These are phyloP conservation scores for Xylaria castorea DNA, from an alignment of 495 filamentous ascomycete species.

Conservation along the genomic window DNA sequence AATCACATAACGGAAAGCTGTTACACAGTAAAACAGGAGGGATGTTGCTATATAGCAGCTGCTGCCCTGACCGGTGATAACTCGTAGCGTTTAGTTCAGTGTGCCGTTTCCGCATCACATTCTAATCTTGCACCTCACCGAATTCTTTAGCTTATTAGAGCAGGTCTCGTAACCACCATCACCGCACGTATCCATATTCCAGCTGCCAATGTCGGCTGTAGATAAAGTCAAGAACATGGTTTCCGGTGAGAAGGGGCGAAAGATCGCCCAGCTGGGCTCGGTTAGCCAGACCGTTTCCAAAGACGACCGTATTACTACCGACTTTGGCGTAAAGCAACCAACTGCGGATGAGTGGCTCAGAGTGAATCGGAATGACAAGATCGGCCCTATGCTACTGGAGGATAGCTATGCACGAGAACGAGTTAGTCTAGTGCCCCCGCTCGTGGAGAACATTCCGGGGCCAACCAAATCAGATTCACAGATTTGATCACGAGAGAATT, in stretches of 20 bases:
- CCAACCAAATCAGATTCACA: constrained; percentile 63
- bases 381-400: constrained; percentile 80
- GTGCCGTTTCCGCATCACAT: not conserved
- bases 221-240: constrained; percentile 38
- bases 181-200: constrained; percentile 12
- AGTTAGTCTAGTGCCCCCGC: constrained; percentile 50
- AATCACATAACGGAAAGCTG: not conserved
- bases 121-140: not conserved
- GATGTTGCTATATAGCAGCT: not conserved
- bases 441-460: not conserved
- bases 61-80: not conserved
- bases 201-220: constrained; percentile 27
- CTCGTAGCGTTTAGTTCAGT: not conserved
- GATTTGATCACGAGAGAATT: constrained; percentile 88
- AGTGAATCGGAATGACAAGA: constrained; percentile 62
- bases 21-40: not conserved
- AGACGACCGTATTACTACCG: constrained; percentile 66
- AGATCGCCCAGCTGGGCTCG: constrained; percentile 49
- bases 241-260: constrained; percentile 39
- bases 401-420: constrained; percentile 82
- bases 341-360: constrained; percentile 83
- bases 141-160: not conserved
- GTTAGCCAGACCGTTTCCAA: constrained; percentile 43
- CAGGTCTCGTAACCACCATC: not conserved
- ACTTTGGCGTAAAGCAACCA: constrained; percentile 77